Base-by-base conservation (phyloP, 2,329 filamentous ascomycete genomes). In the Domatiomyces globalis region DNA sequence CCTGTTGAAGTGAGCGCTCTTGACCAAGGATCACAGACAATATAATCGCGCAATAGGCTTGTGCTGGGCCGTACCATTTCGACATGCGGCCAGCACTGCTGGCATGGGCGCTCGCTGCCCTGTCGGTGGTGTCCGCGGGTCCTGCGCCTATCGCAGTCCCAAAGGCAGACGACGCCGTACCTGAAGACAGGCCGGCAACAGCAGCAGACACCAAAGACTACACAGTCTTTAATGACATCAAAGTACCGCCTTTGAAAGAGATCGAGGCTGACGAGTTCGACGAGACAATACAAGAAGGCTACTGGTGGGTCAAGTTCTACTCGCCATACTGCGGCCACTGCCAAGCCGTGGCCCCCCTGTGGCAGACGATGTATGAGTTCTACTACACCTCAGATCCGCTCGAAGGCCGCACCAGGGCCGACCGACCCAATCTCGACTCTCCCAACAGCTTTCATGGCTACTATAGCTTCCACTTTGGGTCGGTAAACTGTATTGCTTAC, bases 321-420 rank as follows among this genome's bases (percentile, higher is more conserved):
- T 77, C 74, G 45, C 74, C 74, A 39, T 64, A 66, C 33, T 77
- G 74, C 67, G 76, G 75, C 46, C 87, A 95, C 67, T 95, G 89
- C 71, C 76, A 77, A 65, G 73, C 77, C 48, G 85, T 87, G 63
- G 87, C 86, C 49, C 92, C 92, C 6, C 83, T 80, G 48, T 95
- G 81, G 74, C 88, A 96, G 69, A 95, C 89, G 4, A 69, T 90
- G 12, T 95, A 96, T 74, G 92, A 98, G 71, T 95, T 83, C 68
- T 98, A 95, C 72, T 81, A 72, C 56, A 95, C 89, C 39, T 92
- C 87, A 39, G 83, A 87, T 61, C 83, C 84, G 15, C 71, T 83
- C 48, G 68, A 73, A 54, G 69, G 73, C 47, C 67, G 75, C 19
- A 68, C 71, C 8, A 72, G 70, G 45, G 61, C 61, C 25, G 69